These are phyloP conservation scores for Boletus coccyginus DNA, from an alignment of 768 basidiomycete genomes.

Conservation along the genomic window DNA sequence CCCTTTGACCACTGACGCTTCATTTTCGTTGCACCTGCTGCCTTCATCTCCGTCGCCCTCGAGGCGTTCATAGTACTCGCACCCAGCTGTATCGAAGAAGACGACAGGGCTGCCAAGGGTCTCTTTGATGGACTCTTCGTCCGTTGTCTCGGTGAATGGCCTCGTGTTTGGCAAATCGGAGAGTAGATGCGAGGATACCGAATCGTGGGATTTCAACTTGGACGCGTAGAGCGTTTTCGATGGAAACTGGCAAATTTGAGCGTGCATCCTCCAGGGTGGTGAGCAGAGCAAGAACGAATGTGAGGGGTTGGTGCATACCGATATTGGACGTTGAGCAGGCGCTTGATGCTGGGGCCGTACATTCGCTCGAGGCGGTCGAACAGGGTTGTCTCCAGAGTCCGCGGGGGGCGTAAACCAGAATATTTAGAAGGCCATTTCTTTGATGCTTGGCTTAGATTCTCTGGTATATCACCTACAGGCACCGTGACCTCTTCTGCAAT, in stretches of 20 bases:
- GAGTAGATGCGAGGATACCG: slow-evolving; percentile 74
- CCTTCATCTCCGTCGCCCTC: slow-evolving; percentile 85
- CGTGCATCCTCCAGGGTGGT: slow-evolving; percentile 67
- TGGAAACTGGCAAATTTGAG: slow-evolving; percentile 81
- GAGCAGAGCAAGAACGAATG: not conserved
- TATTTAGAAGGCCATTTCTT: slow-evolving; percentile 13
- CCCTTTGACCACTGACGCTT: slow-evolving; percentile 77
- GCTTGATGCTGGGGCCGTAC: slow-evolving; percentile 80
- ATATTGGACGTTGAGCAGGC: slow-evolving; percentile 89
- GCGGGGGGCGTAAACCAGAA: slow-evolving; percentile 51
- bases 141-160: slow-evolving; percentile 31
- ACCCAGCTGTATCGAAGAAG: slow-evolving; percentile 93
- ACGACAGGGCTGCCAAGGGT: slow-evolving; percentile 74
- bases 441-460: not conserved
- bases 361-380: slow-evolving; percentile 90
- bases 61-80: slow-evolving; percentile 85
- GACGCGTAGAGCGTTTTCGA: slow-evolving; percentile 77
- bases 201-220: slow-evolving; percentile 63
- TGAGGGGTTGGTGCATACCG: slow-evolving; percentile 43
- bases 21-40: slow-evolving; percentile 92
- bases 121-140: slow-evolving; percentile 71
- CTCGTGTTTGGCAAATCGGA: slow-evolving; percentile 58
- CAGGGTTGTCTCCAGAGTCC: slow-evolving; percentile 81
- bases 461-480: not conserved
- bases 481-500: slow-evolving; percentile 18